These are phyloP conservation scores for Yamadazyma conglobata DNA, from an alignment of 1,139 yeast species.

Conservation along the genomic window DNA sequence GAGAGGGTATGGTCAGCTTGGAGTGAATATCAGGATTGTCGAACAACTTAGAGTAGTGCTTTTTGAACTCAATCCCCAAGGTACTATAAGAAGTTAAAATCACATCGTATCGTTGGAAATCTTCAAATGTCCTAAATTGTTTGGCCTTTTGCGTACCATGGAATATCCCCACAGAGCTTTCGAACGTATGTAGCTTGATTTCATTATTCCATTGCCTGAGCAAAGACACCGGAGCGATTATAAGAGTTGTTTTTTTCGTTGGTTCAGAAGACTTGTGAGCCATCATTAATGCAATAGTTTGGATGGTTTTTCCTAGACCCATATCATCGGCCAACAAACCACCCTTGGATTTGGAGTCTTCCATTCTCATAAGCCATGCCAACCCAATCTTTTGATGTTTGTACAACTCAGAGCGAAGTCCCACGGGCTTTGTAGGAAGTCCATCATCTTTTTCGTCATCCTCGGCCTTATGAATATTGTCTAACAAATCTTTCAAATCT, in stretches of 20 bases:
- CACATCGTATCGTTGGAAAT: slow-evolving; percentile 60
- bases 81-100: slow-evolving; percentile 80
- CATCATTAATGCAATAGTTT: slow-evolving; percentile 67
- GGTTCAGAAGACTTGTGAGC: slow-evolving; percentile 44
- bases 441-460: slow-evolving; percentile 44
- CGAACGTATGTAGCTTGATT: slow-evolving; percentile 53
- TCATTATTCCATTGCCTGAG: slow-evolving; percentile 84
- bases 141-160: slow-evolving; percentile 54
- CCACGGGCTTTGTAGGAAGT: slow-evolving; percentile 63
- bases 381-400: slow-evolving; percentile 87
- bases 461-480: slow-evolving; percentile 64
- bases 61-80: slow-evolving; percentile 63
- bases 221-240: slow-evolving; percentile 83
- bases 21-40: slow-evolving; percentile 21
- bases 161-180: slow-evolving; percentile 51
- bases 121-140: slow-evolving; percentile 34
- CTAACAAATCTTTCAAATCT: slow-evolving; percentile 34
- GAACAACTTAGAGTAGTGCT: slow-evolving; percentile 47
- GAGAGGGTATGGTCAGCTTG: slow-evolving; percentile 33
- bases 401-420: slow-evolving; percentile 59
- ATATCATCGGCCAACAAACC: slow-evolving; percentile 90
- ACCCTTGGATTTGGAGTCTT: slow-evolving; percentile 56
- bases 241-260: slow-evolving; percentile 55
- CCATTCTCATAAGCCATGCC: slow-evolving; percentile 75
- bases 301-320: slow-evolving; percentile 93